Base-by-base conservation (phyloP, 495 filamentous ascomycete genomes). In the Bryoglossum gracile region DNA sequence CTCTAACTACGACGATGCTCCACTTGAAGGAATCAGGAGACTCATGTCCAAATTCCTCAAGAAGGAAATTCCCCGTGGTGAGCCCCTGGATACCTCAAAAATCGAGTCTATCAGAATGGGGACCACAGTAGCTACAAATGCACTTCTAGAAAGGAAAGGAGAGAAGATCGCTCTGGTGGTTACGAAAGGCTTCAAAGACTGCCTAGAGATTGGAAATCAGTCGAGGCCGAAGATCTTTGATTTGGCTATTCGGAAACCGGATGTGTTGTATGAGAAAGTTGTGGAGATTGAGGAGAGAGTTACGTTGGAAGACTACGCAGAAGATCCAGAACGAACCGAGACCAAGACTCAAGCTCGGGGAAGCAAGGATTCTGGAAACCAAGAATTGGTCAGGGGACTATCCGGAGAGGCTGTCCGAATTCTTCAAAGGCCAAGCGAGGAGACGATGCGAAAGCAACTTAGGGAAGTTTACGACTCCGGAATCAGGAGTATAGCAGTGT, bases 181-280 rank as follows among this genome's bases (percentile, higher is more conserved):
- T 8, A 96, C 94, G 1, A 85, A 87, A 61, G 92, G 92, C 0
- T 98, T 98, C 67, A 84, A 81, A 41, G 92, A 98, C 65, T 88
- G 91, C 53, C 73, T 97, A 17, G 81, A 86, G 30, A 92, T 91
- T 49, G 87, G 87, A 14, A 90, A 91, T 63, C 87, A 94, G 61
- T 85, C 82, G 16, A 72, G 87, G 0, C 87, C 87, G 2, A 81
- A 79, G 56, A 90, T 94, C 51, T 94, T 94, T 50, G 87, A 94
- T 58, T 65, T 94, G 18, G 81, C 81, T 10, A 89, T 91, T 58
- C 74, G 73, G 37, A 86, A 86, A 56, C 87, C 87, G 0, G 87
- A 87, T 33, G 82, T 89, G 2, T 68, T 94, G 1, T 89, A 90
- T 53, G 75, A 84, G 53, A 65, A 65, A 0, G 87, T 94, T 1